Evolutionary conservation across 176 grass and related monocot species (phyloP).

Genomic region (Eleusine coracana): DNA sequence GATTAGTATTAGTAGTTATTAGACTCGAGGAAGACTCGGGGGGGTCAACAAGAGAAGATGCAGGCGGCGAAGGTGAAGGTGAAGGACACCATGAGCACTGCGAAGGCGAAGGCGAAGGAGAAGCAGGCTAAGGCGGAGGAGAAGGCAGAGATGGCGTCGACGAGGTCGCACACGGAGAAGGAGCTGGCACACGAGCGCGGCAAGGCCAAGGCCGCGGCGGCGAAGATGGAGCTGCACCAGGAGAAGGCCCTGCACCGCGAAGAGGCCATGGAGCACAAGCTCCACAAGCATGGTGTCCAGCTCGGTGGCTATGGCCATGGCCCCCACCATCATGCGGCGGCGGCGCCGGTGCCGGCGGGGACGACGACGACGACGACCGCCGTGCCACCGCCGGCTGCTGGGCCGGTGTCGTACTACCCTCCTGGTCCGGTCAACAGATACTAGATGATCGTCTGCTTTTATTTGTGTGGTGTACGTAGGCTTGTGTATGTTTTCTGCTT

Average conservation of each 20-base stretch:
- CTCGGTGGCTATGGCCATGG: no score
- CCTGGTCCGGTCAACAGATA: no score
- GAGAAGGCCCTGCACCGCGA: conserved; percentile 53
- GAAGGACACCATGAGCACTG: conserved; percentile 58
- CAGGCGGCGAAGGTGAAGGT: conserved; percentile 51
- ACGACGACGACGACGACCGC: no score
- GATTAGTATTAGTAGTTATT: no score
- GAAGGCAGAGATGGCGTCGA: conserved; percentile 53
- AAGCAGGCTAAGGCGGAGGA: conserved; percentile 50
- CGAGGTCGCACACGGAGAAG: conserved; percentile 38
- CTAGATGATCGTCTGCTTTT: no score
- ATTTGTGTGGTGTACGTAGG: no score
- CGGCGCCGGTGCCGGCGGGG: neutral
- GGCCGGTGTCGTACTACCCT: no score
- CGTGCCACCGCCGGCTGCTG: no score
- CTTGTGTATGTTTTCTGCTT: no score
- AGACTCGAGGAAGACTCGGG: no score
- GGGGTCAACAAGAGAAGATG: conserved; percentile 16
- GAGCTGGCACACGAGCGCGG: conserved; percentile 57
- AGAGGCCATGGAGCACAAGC: conserved; percentile 28
- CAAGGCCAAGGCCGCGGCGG: conserved; percentile 62
- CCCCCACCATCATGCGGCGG: neutral
- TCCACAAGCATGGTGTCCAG: neutral
- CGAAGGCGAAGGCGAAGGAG: conserved; percentile 47
- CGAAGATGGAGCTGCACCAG: conserved; percentile 65